A percentile compares a stretch with the other conserved stretches of the same genome.
phyloP scores from a whole-genome alignment of 345 rosid genomes.

The Eucalyptus grandis region DNA sequence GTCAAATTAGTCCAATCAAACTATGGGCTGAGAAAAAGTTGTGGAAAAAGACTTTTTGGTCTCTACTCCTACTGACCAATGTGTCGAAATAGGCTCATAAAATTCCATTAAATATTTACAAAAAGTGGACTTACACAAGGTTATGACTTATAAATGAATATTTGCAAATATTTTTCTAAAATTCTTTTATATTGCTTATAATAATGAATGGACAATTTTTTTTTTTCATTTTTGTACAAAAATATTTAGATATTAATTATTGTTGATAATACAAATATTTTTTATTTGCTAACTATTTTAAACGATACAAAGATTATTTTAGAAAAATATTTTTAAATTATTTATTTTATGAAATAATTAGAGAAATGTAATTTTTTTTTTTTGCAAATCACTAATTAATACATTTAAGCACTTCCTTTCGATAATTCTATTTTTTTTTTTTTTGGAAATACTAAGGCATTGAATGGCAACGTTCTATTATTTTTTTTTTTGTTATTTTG shows the following conservation, averaged over 20 bases:
- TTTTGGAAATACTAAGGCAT: too few species aligned
- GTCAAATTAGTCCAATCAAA: neutral
- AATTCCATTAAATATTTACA: neutral
- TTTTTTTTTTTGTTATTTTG: too few species aligned
- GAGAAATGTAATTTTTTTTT: neutral
- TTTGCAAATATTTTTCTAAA: too few species aligned
- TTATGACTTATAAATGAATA: neutral
- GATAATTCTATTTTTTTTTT: too few species aligned
- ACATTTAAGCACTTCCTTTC: neutral
- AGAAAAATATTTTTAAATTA: neutral
- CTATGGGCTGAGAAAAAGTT: neutral
- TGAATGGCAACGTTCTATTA: too few species aligned
- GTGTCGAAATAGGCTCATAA: neutral
- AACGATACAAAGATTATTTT: neutral
- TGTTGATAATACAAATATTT: neutral
- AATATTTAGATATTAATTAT: neutral
- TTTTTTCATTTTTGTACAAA: neutral
- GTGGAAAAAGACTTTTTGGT: neutral
- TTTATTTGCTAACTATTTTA: neutral
- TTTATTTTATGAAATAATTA: neutral
- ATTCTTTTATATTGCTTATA: neutral
- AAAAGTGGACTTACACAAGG: neutral
- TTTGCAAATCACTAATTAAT: neutral
- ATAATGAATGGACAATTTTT: neutral
- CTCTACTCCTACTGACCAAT: neutral